Conservation (phyloP, 352 stramenopile species). For the Pythium sukuiense region DNA sequence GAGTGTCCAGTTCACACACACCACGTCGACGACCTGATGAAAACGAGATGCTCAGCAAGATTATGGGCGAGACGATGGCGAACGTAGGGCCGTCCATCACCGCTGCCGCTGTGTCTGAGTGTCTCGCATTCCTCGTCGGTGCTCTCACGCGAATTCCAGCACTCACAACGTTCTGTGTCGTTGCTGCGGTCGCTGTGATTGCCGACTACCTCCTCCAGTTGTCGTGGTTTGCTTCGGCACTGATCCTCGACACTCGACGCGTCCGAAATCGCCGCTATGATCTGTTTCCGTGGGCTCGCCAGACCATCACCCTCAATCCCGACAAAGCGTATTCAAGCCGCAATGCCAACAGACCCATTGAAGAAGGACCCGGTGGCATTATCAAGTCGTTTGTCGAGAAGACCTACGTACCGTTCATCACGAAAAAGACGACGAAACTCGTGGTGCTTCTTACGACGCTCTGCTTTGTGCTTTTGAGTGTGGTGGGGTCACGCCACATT, state of each 20-base stretch:
- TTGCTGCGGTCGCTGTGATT: slow-evolving; percentile 80
- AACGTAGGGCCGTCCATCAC: slow-evolving; percentile 87
- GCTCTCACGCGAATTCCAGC: slow-evolving; percentile 86
- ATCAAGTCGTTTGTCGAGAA: slow-evolving; percentile 71
- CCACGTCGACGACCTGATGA: slow-evolving; percentile 36
- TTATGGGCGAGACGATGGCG: slow-evolving; percentile 72
- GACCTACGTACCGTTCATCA: slow-evolving; percentile 63
- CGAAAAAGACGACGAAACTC: slow-evolving; percentile 57
- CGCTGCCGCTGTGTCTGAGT: slow-evolving; percentile 82
- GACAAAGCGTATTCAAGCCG: slow-evolving; percentile 30
- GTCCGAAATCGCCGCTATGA: slow-evolving; percentile 70
- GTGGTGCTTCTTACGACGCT: slow-evolving; percentile 47
- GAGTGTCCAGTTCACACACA: slow-evolving; percentile 21
- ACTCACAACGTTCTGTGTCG: slow-evolving; percentile 84
- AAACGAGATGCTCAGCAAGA: slow-evolving; percentile 50
- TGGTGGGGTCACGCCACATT: slow-evolving; percentile 60
- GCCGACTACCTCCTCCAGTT: slow-evolving; percentile 84
- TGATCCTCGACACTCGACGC: slow-evolving; percentile 74
- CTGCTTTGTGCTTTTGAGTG: slow-evolving; percentile 42
- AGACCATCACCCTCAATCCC: slow-evolving; percentile 45
- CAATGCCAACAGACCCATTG: slow-evolving; percentile 12
- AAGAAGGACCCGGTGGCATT: slow-evolving; percentile 22
- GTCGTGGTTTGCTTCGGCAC: slow-evolving; percentile 84
- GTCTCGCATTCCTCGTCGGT: slow-evolving; percentile 79
- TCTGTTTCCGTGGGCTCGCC: slow-evolving; percentile 62